A percentile compares a stretch with the other conserved stretches of the same genome.
These are phyloP conservation scores for Suillus cothurnatus DNA, from an alignment of 768 basidiomycete genomes.

Conservation along the genomic window DNA sequence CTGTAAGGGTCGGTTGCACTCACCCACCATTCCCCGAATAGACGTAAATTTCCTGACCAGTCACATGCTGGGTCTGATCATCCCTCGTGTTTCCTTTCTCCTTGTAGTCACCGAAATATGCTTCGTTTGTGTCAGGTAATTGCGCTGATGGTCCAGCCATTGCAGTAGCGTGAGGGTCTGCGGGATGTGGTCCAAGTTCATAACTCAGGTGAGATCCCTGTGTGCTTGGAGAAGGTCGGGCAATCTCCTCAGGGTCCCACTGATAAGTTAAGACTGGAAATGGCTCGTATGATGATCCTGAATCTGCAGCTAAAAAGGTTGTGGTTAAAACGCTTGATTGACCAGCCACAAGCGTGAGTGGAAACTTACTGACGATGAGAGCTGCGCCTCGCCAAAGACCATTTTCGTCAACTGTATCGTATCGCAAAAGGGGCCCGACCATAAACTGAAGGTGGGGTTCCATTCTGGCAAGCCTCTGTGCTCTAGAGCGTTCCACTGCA, in stretches of 20 bases:
- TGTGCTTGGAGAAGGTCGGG: constrained; percentile 30
- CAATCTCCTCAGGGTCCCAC: constrained; percentile 64
- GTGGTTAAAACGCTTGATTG: background rate
- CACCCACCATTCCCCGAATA: constrained; percentile 60
- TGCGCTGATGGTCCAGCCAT: constrained; percentile 28
- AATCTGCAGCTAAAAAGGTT: constrained; percentile 61
- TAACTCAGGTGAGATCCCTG: constrained; percentile 27
- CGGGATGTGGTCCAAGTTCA: constrained; percentile 72
- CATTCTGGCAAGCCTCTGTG: constrained; percentile 64
- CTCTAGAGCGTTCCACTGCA: constrained; percentile 67
- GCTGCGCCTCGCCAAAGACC: constrained; percentile 88
- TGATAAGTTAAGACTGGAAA: constrained; percentile 68
- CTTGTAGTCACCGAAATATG: constrained; percentile 17
- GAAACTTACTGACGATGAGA: constrained; percentile 79
- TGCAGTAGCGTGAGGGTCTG: constrained; percentile 64
- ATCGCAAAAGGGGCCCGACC: constrained; percentile 89
- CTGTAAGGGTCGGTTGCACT: constrained; percentile 18
- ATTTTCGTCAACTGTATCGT: constrained; percentile 81
- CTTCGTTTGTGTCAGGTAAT: constrained; percentile 8
- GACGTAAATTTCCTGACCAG: constrained; percentile 75
- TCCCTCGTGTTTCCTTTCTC: constrained; percentile 20
- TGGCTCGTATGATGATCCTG: constrained; percentile 77
- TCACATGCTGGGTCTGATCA: constrained; percentile 44
- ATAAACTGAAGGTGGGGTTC: constrained; percentile 85
- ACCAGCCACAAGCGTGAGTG: background rate